Conservation (phyloP, 371 early-diverging fungal species). For the Gilbertella persicaria region DNA sequence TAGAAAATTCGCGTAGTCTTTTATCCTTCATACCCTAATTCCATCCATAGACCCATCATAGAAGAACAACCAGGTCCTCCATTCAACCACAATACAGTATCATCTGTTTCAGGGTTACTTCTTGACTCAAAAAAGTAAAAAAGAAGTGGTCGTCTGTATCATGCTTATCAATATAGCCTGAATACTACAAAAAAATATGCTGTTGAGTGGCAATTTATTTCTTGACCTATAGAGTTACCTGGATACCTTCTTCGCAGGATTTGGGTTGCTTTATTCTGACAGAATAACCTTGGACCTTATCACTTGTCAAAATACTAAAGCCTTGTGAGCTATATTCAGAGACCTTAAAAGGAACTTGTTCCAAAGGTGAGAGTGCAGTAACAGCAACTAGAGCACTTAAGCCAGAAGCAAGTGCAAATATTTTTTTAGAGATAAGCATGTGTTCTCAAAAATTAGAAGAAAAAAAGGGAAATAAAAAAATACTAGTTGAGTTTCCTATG, state of each 20-base stretch:
- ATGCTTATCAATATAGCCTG: conserved; percentile 32
- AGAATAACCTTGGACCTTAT: conserved; percentile 22
- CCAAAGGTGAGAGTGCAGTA: background rate
- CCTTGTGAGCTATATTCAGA: conserved; percentile 10
- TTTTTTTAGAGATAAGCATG: conserved; percentile 3
- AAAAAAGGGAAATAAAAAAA: background rate
- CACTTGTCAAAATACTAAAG: conserved; percentile 6
- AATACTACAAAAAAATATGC: conserved; percentile 19
- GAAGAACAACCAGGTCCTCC: conserved; percentile 90
- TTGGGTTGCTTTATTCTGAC: conserved; percentile 32
- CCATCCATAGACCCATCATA: conserved; percentile 81
- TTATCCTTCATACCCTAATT: conserved; percentile 52
- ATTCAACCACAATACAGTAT: conserved; percentile 81
- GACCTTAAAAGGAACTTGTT: conserved; percentile 3
- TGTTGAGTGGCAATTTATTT: too few species aligned
- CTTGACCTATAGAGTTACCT: conserved; percentile 15
- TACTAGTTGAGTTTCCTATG: too few species aligned
- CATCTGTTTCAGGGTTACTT: conserved; percentile 69
- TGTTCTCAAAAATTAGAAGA: background rate
- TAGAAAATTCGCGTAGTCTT: background rate
- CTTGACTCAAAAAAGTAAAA: conserved; percentile 89
- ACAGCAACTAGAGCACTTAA: background rate
- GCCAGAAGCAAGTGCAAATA: background rate
- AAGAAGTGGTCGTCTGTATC: conserved; percentile 66
- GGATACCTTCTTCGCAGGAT: conserved; percentile 31